phyloP scores from a whole-genome alignment of 2,329 filamentous ascomycete genomes.

The Talaromyces albobiverticillius region DNA sequence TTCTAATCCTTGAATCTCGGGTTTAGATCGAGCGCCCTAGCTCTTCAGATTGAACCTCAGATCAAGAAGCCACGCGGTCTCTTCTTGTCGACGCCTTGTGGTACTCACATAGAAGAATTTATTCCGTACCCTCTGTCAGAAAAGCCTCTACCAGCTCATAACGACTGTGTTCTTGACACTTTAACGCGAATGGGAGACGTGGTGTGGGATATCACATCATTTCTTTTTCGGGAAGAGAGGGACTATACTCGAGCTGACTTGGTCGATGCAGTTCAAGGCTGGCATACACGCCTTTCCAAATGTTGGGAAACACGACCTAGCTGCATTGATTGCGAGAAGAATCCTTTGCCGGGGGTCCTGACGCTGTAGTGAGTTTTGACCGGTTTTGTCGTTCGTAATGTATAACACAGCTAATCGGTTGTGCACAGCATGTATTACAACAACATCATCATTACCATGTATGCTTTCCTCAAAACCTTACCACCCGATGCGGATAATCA shows the following conservation, averaged over 20 bases:
- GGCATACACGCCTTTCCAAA: constrained; percentile 21
- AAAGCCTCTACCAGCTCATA: constrained; percentile 19
- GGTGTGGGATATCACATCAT: constrained; percentile 17
- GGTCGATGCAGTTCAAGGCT: constrained; percentile 15
- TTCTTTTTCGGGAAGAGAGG: constrained; percentile 15
- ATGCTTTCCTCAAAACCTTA: constrained; percentile 22
- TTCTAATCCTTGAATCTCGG: not conserved
- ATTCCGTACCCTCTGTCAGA: constrained; percentile 23
- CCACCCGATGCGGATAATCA: constrained; percentile 10
- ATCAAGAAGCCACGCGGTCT: constrained; percentile 15
- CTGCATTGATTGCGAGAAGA: constrained; percentile 23
- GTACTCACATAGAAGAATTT: constrained; percentile 21
- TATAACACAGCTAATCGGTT: not conserved
- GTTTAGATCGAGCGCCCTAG: constrained; percentile 6
- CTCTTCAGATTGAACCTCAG: constrained; percentile 8
- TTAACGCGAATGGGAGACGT: constrained; percentile 25
- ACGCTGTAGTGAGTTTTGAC: constrained; percentile 28
- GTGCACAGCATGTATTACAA: constrained; percentile 24
- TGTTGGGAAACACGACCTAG: constrained; percentile 26
- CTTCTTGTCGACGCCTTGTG: constrained; percentile 15
- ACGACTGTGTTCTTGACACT: constrained; percentile 24
- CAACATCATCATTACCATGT: constrained; percentile 26
- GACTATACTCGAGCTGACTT: constrained; percentile 14
- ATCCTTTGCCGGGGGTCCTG: constrained; percentile 24
- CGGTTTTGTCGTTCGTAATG: constrained; percentile 9